Base-by-base conservation (phyloP, 352 stramenopile species). In the Phytophthora pluvialis region DNA sequence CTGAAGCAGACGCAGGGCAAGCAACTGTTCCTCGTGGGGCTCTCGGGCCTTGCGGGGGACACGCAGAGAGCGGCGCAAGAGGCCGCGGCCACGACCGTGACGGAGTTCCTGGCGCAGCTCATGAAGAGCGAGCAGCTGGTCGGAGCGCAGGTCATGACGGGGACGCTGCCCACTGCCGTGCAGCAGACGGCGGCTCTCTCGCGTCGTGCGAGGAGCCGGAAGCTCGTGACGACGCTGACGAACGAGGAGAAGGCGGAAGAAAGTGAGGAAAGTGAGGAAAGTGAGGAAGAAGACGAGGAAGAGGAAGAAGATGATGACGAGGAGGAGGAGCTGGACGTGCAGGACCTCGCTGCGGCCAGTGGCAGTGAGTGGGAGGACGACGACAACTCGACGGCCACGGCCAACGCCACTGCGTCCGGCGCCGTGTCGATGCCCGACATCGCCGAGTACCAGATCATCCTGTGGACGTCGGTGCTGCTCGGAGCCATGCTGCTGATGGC, bases 391-490 rank as follows among this genome's bases (percentile, higher is more conserved):
- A 75, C 60, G 0, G 65, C 46, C 31, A 47, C 42, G 5, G 39
- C 48, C 35, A 82, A 79, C 55, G 42, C 40, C 4, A 81, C 72
- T 10, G 58, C 48, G 21, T 18, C 35, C n/a, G 76, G 66, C 26
- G 56, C 70, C 11, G 33, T 87, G 11, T 79, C 67, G 16, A 74
- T 92, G 44, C 60, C 80, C 10, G 83, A 90, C 31, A 93, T 95
- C 59, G 78, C 74, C 10, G 73, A 90, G 67, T 93, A 80, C 63
- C 86, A 93, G 74, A 91, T 95, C 62, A 84, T 90, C 66, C 62
- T 95, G 32, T 95, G 87, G 87, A 93, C 81, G 35, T 86, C 81
- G 11, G 73, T 95, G 36, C 39, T 86, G 28, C 65, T 95, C 13
- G 82, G 60, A 25, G 61, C 68, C 7, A 51, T 89, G 52, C 55